These are phyloP conservation scores for Mortierella hygrophila DNA, from an alignment of 192 early-diverging fungal species.

Conservation along the genomic window DNA sequence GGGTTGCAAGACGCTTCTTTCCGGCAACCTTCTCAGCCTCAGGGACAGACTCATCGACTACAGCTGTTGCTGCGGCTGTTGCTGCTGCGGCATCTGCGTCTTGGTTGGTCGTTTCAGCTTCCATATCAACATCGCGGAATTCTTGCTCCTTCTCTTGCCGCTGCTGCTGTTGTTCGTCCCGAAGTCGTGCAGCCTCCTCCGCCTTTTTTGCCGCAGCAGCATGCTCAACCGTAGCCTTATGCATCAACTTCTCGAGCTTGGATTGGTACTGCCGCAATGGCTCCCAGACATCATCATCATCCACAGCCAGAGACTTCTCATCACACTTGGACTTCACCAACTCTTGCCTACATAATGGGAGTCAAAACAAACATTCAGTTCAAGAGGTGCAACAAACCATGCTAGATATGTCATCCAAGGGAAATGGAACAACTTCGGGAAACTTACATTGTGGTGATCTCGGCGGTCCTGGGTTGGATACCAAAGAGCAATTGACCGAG, in stretches of 20 bases:
- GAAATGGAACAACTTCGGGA: background rate
- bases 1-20: slow-evolving; percentile 21
- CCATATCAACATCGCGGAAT: background rate
- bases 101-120: background rate
- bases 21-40: slow-evolving; percentile 5
- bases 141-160: slow-evolving; percentile 1
- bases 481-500: slow-evolving; percentile 54
- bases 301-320: slow-evolving; percentile 20
- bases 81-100: background rate
- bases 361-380: background rate
- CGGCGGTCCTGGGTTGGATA: slow-evolving; percentile 28
- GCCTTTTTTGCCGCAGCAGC: slow-evolving; percentile 25
- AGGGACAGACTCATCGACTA: background rate
- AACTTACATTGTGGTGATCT: slow-evolving; percentile 61
- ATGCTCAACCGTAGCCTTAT: slow-evolving; percentile 48
- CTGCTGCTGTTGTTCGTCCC: slow-evolving; percentile 8
- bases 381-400: background rate
- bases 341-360: slow-evolving; percentile 45
- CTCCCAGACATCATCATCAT: slow-evolving; percentile 55
- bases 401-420: background rate
- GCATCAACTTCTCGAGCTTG: slow-evolving; percentile 56
- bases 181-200: slow-evolving; percentile 19
- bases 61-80: background rate
- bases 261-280: slow-evolving; percentile 57
- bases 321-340: slow-evolving; percentile 51